A percentile compares a stretch with the other conserved stretches of the same genome.
Conservation (phyloP, 768 basidiomycete species). For the Trametes gibbosa region DNA sequence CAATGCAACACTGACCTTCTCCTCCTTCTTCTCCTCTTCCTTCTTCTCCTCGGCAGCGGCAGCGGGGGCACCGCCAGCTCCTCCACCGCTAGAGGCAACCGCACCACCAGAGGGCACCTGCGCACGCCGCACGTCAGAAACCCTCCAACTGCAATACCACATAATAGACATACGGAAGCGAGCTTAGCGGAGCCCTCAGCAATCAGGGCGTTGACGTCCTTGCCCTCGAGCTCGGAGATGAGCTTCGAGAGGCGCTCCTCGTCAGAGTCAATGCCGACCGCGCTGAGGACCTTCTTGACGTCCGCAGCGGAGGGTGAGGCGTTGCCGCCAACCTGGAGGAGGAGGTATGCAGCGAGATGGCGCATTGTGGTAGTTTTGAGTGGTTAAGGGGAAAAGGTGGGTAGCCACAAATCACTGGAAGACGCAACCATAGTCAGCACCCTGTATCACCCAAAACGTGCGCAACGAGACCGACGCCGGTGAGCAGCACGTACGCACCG, state of each 20-base stretch:
- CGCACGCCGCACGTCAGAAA: neutral
- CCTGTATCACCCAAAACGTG: neutral
- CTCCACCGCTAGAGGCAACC: conserved; percentile 54
- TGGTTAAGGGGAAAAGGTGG: conserved; percentile 41
- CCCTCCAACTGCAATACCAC: neutral
- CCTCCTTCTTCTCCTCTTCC: conserved; percentile 84
- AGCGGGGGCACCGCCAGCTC: conserved; percentile 52
- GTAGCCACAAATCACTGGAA: conserved; percentile 90
- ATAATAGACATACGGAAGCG: conserved; percentile 71
- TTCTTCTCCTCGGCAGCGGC: conserved; percentile 70
- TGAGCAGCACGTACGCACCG: conserved; percentile 38
- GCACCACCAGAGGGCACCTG: conserved; percentile 92
- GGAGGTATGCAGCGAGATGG: conserved; percentile 93
- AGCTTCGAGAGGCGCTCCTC: conserved; percentile 77
- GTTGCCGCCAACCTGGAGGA: conserved; percentile 94
- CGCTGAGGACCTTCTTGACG: conserved; percentile 80
- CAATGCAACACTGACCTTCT: conserved; percentile 56
- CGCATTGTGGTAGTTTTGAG: conserved; percentile 56
- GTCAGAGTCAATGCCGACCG: conserved; percentile 89
- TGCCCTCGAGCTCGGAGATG: conserved; percentile 87
- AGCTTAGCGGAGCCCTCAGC: conserved; percentile 91
- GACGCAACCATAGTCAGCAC: neutral
- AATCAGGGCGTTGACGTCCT: conserved; percentile 86
- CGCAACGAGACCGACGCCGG: neutral
- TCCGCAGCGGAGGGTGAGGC: conserved; percentile 80